phyloP scores from a whole-genome alignment of 2,329 filamentous ascomycete genomes.

The Fusarium zealandicum region DNA sequence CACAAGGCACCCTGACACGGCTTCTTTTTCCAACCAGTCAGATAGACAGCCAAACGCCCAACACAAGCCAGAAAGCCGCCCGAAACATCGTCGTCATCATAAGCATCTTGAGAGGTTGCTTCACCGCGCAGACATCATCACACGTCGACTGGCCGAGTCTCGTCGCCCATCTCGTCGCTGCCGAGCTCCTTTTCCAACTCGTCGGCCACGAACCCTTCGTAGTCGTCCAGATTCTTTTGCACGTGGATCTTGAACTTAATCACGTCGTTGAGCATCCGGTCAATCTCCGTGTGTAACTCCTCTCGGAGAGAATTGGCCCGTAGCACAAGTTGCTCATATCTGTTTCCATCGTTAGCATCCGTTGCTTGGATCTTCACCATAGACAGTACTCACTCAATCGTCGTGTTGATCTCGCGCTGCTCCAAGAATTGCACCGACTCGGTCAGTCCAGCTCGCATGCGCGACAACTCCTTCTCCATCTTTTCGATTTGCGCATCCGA shows the following conservation, averaged over 20 bases:
- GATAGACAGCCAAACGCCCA: slow-evolving; percentile 29
- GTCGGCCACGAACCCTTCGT: slow-evolving; percentile 90
- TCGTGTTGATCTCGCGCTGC: slow-evolving; percentile 94
- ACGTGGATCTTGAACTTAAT: slow-evolving; percentile 99
- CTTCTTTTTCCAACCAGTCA: slow-evolving; percentile 16
- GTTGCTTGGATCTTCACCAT: not conserved
- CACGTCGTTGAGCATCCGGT: slow-evolving; percentile 94
- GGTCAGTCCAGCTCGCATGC: slow-evolving; percentile 83
- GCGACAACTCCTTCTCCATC: slow-evolving; percentile 97
- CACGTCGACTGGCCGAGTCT: slow-evolving; percentile 59
- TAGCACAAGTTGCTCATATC: slow-evolving; percentile 91
- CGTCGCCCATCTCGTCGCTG: slow-evolving; percentile 64
- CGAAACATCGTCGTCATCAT: slow-evolving; percentile 33
- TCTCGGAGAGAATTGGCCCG: slow-evolving; percentile 86
- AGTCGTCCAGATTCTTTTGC: slow-evolving; percentile 90
- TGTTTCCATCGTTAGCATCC: slow-evolving; percentile 45
- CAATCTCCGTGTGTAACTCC: slow-evolving; percentile 96
- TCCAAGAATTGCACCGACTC: slow-evolving; percentile 93
- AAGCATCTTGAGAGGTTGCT: slow-evolving; percentile 32
- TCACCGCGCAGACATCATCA: slow-evolving; percentile 24
- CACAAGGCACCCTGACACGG: slow-evolving; percentile 19
- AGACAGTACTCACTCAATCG: slow-evolving; percentile 78
- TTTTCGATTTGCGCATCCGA: slow-evolving; percentile 96
- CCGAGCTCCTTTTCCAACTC: slow-evolving; percentile 88
- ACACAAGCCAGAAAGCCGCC: slow-evolving; percentile 30